Evolutionary conservation across 129 eudicot genomes (phyloP).

Genomic region (Logfia minima): DNA sequence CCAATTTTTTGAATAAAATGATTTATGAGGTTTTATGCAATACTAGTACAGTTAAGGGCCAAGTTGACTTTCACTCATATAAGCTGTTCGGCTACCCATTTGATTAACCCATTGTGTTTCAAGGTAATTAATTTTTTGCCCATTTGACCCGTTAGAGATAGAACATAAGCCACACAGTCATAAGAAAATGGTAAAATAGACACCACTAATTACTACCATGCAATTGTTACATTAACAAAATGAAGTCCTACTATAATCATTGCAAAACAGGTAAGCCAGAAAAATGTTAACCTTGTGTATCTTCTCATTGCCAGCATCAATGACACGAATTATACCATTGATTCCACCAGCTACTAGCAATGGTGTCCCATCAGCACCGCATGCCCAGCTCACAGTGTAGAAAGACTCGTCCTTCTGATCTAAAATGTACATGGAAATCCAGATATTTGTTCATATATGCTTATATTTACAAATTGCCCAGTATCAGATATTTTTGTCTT

Average conservation of each 20-base stretch:
- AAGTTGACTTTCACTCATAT: too few relatives aligned
- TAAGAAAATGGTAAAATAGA: neutral
- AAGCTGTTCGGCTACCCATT: neutral
- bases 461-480: neutral
- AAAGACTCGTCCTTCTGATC: constrained; percentile 98
- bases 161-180: neutral
- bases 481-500: constrained; percentile 31
- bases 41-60: too few relatives aligned
- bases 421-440: constrained; percentile 39
- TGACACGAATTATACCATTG: constrained; percentile 88
- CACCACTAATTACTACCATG: neutral
- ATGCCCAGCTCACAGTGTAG: constrained; percentile 98
- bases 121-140: neutral
- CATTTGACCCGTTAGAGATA: neutral
- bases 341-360: constrained; percentile 91
- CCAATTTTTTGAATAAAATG: neutral
- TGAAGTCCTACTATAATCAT: neutral
- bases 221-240: neutral
- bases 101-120: too few relatives aligned
- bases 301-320: constrained; percentile 94
- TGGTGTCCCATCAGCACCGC: constrained; percentile 73
- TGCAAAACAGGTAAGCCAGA: constrained; percentile 3
- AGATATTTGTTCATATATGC: constrained; percentile 37
- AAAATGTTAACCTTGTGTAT: constrained; percentile 66
- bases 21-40: neutral